Base-by-base conservation (phyloP, 1,284 basidiomycete genomes). In the Fistulina hepatica region DNA sequence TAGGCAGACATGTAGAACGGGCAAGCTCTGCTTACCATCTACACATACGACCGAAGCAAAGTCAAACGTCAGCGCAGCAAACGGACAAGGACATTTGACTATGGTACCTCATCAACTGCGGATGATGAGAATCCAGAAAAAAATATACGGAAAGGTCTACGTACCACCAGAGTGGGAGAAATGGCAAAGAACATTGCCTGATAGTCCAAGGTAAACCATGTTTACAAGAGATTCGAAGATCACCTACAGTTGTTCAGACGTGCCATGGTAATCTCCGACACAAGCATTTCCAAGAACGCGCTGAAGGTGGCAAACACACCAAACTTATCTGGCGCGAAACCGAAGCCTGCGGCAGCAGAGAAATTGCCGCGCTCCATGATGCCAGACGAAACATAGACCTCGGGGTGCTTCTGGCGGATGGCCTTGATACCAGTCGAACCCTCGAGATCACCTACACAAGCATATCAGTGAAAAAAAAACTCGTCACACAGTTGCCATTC, bases 261-360 rank as follows among this genome's bases (percentile, higher is more conserved):
- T 12, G 86, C 86, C 86, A 90, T 90, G n/a, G 85, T 89, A 40
- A 88, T 63, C 55, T 90, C 86, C 2, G 84, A 88, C 42, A 89
- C 59, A 42, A 83, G 64, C 86, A 90, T 90, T 67, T 90, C 85
- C 43, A 88, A 64, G 67, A 90, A 90, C 4, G 86, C 85, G 34
- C 81, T 82, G 63, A 90, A 90, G 5, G 85, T 90, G 16, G 81
- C 85, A 65, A 84, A 85, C 43, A 86, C 80, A 48, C 81, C 81
- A 44, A 77, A 82, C 56, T 81, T 83, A 48, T 81, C 66, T 33
- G 65, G 57, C 32, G 71, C 76, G 52, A 82, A 88, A 38, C 86
- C 86, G 55, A 88, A 90, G 20, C 85, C 85, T 21, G 86, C 84
- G 4, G 85, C 86, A 6, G 85, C 84, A 26, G 78, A 80, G 57